phyloP scores from a whole-genome alignment of 2,329 filamentous ascomycete genomes.

The Orbilia brochopaga region DNA sequence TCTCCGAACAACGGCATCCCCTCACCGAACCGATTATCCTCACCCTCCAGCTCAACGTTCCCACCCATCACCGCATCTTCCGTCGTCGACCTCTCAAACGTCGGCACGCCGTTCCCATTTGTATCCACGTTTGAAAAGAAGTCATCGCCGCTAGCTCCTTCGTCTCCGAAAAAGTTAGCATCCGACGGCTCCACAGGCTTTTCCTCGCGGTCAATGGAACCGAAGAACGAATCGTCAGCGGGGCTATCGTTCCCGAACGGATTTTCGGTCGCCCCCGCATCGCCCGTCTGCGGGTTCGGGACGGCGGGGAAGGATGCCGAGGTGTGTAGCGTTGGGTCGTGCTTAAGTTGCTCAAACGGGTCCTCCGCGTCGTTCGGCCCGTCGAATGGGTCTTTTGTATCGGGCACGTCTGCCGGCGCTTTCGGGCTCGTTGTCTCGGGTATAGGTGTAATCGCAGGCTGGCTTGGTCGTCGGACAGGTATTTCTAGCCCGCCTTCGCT shows the following conservation, averaged over 20 bases:
- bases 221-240: constrained; percentile 34
- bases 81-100: constrained; percentile 34
- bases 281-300: constrained; percentile 28
- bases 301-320: constrained; percentile 37
- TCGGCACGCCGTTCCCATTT: constrained; percentile 1
- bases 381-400: constrained; percentile 37
- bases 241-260: constrained; percentile 37
- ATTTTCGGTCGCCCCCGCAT: constrained; percentile 9
- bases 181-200: constrained; percentile 36
- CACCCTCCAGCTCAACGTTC: constrained; percentile 6
- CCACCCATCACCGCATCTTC: constrained; percentile 39
- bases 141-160: constrained; percentile 25
- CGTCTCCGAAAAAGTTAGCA: constrained; percentile 46
- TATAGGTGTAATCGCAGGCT: background rate
- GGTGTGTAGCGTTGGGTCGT: constrained; percentile 35
- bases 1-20: constrained; percentile 49
- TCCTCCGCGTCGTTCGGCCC: constrained; percentile 19
- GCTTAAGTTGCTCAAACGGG: constrained; percentile 25
- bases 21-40: constrained; percentile 32
- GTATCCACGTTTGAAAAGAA: constrained; percentile 30
- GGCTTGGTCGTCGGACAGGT: constrained; percentile 12
- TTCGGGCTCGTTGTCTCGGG: background rate
- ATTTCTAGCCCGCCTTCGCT: constrained; percentile 38
- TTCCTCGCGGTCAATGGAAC: constrained; percentile 3
- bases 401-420: constrained; percentile 18